Evolutionary conservation across 2,329 filamentous ascomycete species (phyloP).

Genomic region (Fusarium gaditjirri): DNA sequence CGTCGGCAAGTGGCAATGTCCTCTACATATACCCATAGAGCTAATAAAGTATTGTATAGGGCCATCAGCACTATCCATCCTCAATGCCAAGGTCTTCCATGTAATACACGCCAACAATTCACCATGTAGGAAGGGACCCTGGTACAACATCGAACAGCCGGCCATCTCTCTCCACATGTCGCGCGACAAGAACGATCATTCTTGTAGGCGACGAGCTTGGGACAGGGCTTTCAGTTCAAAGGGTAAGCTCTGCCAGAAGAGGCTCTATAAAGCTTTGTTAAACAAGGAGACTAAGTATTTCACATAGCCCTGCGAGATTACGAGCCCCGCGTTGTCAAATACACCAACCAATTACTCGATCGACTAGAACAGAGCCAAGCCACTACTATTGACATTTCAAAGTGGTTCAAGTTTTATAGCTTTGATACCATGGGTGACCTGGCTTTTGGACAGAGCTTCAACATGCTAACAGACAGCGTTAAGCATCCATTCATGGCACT

Average conservation of each 20-base stretch:
- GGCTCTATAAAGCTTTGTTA: fast-evolving
- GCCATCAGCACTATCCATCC: background rate
- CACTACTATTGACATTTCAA: fast-evolving
- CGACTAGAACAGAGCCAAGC: background rate
- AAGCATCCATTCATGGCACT: background rate
- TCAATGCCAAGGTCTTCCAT: background rate
- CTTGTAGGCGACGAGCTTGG: background rate
- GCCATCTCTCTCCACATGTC: background rate
- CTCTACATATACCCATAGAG: fast-evolving
- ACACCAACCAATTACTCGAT: background rate
- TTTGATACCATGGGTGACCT: background rate
- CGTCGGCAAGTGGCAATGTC: fast-evolving
- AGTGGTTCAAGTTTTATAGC: background rate
- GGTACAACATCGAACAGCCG: background rate
- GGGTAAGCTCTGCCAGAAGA: fast-evolving
- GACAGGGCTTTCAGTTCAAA: background rate
- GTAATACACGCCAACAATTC: background rate
- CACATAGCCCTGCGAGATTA: background rate
- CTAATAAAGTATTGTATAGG: background rate
- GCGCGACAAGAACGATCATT: background rate
- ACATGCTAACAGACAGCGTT: background rate
- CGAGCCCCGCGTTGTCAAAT: background rate
- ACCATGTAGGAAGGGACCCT: background rate
- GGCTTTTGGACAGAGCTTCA: background rate
- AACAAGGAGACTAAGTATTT: fast-evolving